These are phyloP conservation scores for Chrysosphaeria jannelii DNA, from an alignment of 2,329 filamentous ascomycete species.

Conservation along the genomic window DNA sequence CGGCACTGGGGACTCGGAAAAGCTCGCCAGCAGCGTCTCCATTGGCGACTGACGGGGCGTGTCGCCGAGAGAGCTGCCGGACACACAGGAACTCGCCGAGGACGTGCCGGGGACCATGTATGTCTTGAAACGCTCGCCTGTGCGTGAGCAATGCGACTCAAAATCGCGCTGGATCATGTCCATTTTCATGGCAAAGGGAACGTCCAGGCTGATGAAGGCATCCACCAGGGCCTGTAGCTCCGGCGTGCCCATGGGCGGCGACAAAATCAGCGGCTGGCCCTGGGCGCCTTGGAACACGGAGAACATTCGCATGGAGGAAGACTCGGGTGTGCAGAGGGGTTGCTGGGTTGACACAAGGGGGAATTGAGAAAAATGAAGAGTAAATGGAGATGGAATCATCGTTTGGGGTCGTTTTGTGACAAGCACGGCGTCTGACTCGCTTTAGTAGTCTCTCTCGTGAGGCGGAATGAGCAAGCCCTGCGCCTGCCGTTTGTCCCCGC, in stretches of 20 bases:
- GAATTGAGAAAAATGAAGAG: no score
- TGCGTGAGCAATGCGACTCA: constrained; percentile 11
- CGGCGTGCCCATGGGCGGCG: constrained; percentile 29
- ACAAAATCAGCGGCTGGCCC: constrained; percentile 29
- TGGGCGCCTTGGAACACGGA: constrained; percentile 27
- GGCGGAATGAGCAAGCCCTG: no score
- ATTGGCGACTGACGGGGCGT: constrained; percentile 1
- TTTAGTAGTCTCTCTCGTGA: no score
- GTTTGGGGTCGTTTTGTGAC: no score
- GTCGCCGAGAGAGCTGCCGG: background rate
- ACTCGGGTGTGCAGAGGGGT: no score
- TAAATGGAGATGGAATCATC: no score
- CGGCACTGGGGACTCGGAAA: constrained; percentile 1
- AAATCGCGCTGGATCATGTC: constrained; percentile 5
- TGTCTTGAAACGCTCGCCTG: constrained; percentile 28
- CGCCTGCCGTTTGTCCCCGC: no score
- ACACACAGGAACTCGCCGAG: background rate
- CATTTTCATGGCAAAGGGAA: constrained; percentile 18
- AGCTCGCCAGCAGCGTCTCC: background rate
- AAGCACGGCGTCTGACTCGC: no score
- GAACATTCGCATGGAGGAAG: no score
- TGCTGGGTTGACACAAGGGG: no score
- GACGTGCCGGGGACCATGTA: constrained; percentile 14
- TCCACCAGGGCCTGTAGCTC: constrained; percentile 30
- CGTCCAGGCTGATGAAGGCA: constrained; percentile 16